A percentile compares a stretch with the other conserved stretches of the same genome.
Evolutionary conservation across 805 yeast species (phyloP).

Genomic region (Pichia rugopelliculosa): DNA sequence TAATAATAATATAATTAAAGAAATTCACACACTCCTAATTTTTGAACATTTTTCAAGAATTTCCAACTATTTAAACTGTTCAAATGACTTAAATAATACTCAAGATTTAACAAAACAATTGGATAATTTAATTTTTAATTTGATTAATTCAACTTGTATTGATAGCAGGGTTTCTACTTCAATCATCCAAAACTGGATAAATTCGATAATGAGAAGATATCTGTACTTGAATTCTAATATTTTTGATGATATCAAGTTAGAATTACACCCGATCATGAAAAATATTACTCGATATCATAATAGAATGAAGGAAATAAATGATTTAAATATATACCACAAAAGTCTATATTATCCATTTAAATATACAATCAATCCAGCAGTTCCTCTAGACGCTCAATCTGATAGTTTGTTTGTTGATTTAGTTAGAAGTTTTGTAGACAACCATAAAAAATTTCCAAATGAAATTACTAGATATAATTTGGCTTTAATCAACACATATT

Average conservation of each 20-base stretch:
- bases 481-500: background rate
- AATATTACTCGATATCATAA: background rate
- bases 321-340: background rate
- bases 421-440: background rate
- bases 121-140: constrained; percentile 9
- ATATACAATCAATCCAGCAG: no score
- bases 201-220: background rate
- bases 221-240: background rate
- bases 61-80: background rate
- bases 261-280: background rate
- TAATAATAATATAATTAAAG: background rate
- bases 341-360: background rate
- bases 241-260: background rate
- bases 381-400: background rate
- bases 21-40: background rate
- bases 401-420: background rate
- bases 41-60: constrained; percentile 5
- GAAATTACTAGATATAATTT: background rate
- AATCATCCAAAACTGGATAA: constrained; percentile 2
- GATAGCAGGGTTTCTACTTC: background rate
- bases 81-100: background rate
- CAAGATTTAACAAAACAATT: background rate
- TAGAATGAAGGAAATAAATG: background rate
- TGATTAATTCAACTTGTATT: background rate
- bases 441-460: background rate